These are phyloP conservation scores for Linum lewisii DNA, from an alignment of 345 rosid genomes.

Conservation along the genomic window DNA sequence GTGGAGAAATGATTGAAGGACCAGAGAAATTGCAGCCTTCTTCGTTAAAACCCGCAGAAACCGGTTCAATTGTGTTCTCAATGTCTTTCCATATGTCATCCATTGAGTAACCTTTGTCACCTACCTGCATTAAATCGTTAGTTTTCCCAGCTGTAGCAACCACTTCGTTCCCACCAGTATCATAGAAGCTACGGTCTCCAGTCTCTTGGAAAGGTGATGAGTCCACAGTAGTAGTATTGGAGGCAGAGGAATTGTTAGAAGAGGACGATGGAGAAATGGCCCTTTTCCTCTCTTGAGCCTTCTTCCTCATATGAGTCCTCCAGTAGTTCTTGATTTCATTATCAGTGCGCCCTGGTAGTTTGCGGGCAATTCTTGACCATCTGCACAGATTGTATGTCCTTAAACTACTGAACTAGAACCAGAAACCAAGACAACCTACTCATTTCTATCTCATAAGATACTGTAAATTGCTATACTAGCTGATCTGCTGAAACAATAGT, in stretches of 20 bases:
- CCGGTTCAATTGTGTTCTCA: slow-evolving; percentile 42
- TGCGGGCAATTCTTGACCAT: slow-evolving; percentile 94
- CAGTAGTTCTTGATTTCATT: slow-evolving; percentile 95
- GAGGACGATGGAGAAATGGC: slow-evolving; percentile 36
- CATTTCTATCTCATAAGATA: too few species aligned
- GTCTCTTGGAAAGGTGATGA: slow-evolving; percentile 32
- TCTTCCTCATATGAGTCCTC: slow-evolving; percentile 88
- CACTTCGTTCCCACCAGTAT: slow-evolving; percentile 53
- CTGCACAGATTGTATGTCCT: slow-evolving; percentile 24
- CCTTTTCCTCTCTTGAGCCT: slow-evolving; percentile 66
- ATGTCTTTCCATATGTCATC: slow-evolving; percentile 94
- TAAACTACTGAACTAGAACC: too few species aligned
- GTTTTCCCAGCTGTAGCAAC: slow-evolving; percentile 21
- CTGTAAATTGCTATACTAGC: too few species aligned
- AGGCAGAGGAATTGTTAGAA: slow-evolving; percentile 43
- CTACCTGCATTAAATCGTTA: slow-evolving; percentile 28
- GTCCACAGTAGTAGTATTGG: slow-evolving; percentile 39
- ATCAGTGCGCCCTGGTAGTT: slow-evolving; percentile 89
- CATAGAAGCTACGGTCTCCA: slow-evolving; percentile 61
- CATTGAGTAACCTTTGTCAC: slow-evolving; percentile 44
- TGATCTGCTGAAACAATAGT: background rate
- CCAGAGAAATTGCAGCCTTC: slow-evolving; percentile 32
- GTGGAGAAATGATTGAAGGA: slow-evolving; percentile 43
- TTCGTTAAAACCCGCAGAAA: slow-evolving; percentile 35
- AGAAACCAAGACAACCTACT: too few species aligned